Conservation (phyloP, 345 rosid species). For the Carallia pectinifolia region DNA sequence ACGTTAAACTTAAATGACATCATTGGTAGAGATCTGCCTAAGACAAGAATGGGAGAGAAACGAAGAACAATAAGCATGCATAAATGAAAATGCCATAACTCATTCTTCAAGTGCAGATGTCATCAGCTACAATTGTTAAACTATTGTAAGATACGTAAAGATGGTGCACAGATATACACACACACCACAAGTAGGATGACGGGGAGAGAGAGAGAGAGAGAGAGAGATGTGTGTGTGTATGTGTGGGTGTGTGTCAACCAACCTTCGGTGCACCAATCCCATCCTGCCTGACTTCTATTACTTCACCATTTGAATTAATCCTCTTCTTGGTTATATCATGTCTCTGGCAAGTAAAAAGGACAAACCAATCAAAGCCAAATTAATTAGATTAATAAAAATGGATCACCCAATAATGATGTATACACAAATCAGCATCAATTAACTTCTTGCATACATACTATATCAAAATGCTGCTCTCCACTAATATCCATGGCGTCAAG, state of each 20-base stretch:
- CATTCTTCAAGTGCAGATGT: too few species aligned
- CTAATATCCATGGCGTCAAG: conserved; percentile 35
- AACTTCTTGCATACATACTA: conserved; percentile 12
- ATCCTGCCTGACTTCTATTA: conserved; percentile 25
- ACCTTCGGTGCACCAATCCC: conserved; percentile 35
- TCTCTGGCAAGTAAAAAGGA: conserved; percentile 11
- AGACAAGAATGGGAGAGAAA: too few species aligned
- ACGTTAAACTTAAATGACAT: too few species aligned
- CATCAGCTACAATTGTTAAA: too few species aligned
- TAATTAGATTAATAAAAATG: background rate
- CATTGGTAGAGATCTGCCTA: too few species aligned
- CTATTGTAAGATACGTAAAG: too few species aligned
- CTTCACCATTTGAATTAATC: conserved; percentile 20
- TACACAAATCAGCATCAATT: background rate
- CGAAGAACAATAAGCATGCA: too few species aligned
- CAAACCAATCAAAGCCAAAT: background rate
- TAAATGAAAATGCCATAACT: too few species aligned
- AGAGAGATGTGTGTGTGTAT: background rate
- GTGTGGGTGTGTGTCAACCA: background rate
- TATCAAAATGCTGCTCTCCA: conserved; percentile 37
- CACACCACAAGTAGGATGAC: background rate
- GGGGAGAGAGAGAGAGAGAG: background rate
- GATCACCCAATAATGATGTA: background rate
- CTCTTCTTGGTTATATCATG: conserved; percentile 34
- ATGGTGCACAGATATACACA: too few species aligned